Evolutionary conservation across 2,329 filamentous ascomycete species (phyloP), one percentile per base, ranked within the genome.

Genomic region (Xenoacremonium recifei): DNA sequence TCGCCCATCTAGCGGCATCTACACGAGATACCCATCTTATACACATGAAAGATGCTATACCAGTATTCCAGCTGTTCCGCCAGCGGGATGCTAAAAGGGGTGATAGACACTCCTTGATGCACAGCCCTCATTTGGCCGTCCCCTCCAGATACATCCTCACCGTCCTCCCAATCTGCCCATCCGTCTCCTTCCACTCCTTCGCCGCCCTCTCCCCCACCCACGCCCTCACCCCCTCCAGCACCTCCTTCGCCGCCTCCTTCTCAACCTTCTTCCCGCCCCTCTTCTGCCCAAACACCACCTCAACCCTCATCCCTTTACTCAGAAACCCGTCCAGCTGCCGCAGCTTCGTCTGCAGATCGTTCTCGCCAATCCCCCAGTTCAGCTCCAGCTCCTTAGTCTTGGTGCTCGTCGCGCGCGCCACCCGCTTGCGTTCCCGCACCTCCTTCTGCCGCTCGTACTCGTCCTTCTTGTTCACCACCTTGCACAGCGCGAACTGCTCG

Each of bases 341-440:
- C 63, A 93, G 62, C 59, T 84, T 79, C 62, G 87, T 84, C n/a
- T 68, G 68, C 39, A 96, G 64, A 69, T 96, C 91, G 60, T 92
- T 79, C 11, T 66, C 60, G 47, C 82, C 83, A 57, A 95, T 95
- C 23, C 85, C 83, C 91, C 91, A 97, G 64, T 89, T 92, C 55
- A 97, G 55, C 68, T 96, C 91, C n/a, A 96, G 65, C 60, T 85
- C 84, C 69, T 96, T 96, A 13, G 65, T 60, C 50, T 71, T 73
- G 25, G 68, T 46, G 50, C 64, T 62, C 48, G 67, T 58, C 54
- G 55, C 53, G 44, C 69, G 67, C 34, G 70, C 69, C 50, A 60
- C 70, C 54, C 67, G 64, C 48, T 69, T 68, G 50, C 66, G 70
- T 47, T 72, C 65, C 47, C 72, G 72, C 31, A 63, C 51, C 37